Evolutionary conservation across 2,329 filamentous ascomycete genomes (phyloP).

Genomic region (Orbilia oligospora): DNA sequence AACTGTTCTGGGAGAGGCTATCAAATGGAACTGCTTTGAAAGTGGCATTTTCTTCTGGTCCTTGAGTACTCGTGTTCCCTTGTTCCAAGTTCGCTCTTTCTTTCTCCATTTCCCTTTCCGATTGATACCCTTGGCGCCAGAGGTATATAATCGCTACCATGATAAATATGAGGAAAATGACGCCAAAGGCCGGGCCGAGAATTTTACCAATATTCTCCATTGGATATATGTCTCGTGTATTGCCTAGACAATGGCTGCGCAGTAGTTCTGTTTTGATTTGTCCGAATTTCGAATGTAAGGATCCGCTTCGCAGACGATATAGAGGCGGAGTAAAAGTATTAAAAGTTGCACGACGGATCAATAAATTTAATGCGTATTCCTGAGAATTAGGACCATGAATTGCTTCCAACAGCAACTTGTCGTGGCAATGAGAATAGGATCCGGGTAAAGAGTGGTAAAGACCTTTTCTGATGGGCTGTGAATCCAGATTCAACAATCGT

Average conservation of each 20-base stretch:
- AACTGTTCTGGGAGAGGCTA: slow-evolving; percentile 18
- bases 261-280: not conserved
- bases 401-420: slow-evolving; percentile 5
- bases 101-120: slow-evolving; percentile 43
- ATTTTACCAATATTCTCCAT: slow-evolving; percentile 10
- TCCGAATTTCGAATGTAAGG: not conserved
- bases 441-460: not conserved
- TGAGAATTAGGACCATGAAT: not conserved
- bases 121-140: slow-evolving; percentile 43
- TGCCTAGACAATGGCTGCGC: not conserved
- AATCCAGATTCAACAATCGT: slow-evolving; percentile 10
- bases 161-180: slow-evolving; percentile 39
- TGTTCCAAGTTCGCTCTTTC: slow-evolving; percentile 26
- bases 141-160: slow-evolving; percentile 30
- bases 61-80: not conserved
- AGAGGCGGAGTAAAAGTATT: slow-evolving; percentile 16
- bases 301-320: not conserved
- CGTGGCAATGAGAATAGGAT: not conserved
- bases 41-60: not conserved
- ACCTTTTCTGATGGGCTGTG: not conserved
- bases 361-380: not conserved
- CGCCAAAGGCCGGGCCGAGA: slow-evolving; percentile 43
- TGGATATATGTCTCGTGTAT: not conserved
- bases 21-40: slow-evolving; percentile 38
- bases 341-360: slow-evolving; percentile 4